phyloP scores from a whole-genome alignment of 768 basidiomycete species.

The Phanerochaete sordida region DNA sequence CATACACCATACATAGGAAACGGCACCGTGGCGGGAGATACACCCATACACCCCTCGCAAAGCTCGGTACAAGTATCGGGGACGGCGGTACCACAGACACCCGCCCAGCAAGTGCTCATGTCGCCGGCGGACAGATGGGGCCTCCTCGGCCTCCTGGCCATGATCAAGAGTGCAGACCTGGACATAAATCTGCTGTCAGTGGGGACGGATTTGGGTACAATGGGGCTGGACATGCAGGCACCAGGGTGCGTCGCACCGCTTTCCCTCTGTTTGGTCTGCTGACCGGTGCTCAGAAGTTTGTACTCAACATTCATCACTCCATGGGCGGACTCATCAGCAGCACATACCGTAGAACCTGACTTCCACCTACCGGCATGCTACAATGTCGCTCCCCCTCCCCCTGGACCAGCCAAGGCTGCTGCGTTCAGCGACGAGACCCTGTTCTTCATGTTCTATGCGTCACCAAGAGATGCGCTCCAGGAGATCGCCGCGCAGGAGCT shows the following conservation, averaged over 20 bases:
- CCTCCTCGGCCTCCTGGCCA: constrained; percentile 75
- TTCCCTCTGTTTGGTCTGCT: background rate
- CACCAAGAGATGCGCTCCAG: constrained; percentile 87
- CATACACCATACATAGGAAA: constrained; percentile 28
- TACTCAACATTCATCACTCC: constrained; percentile 95
- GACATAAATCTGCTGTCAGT: constrained; percentile 81
- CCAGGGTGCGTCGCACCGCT: constrained; percentile 60
- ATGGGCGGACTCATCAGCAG: constrained; percentile 89
- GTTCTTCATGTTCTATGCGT: constrained; percentile 98
- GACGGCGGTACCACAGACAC: constrained; percentile 64
- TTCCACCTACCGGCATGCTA: constrained; percentile 91
- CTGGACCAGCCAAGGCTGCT: constrained; percentile 73
- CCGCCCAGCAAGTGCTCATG: constrained; percentile 89
- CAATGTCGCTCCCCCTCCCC: constrained; percentile 84
- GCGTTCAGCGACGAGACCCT: constrained; percentile 94
- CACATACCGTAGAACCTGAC: constrained; percentile 85
- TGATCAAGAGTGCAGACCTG: constrained; percentile 84
- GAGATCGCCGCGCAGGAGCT: constrained; percentile 94
- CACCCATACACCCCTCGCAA: constrained; percentile 28
- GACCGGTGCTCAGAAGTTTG: constrained; percentile 54
- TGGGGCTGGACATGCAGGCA: constrained; percentile 87
- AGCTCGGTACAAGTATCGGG: constrained; percentile 37
- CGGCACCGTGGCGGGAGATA: constrained; percentile 26
- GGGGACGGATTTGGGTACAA: constrained; percentile 87
- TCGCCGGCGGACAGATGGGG: constrained; percentile 97